phyloP scores from a whole-genome alignment of 1,139 yeast species.

The Pneumocystis sp. region DNA sequence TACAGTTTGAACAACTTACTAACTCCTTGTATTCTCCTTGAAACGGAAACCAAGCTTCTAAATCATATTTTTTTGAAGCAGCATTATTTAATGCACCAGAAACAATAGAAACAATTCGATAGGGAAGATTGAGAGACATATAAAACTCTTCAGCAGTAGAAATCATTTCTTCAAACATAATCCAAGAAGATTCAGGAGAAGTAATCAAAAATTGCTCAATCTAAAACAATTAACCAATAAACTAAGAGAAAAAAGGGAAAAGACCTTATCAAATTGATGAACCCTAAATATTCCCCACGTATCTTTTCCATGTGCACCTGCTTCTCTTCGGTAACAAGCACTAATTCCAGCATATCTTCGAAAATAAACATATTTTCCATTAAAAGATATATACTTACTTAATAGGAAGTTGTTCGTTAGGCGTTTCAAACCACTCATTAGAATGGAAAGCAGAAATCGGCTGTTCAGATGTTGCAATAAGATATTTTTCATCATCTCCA shows the following conservation, averaged over 20 bases:
- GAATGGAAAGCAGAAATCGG: conserved; percentile 98
- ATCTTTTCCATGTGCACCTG: conserved; percentile 98
- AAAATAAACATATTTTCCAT: not conserved
- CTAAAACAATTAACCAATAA: not conserved
- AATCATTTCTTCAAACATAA: conserved; percentile 91
- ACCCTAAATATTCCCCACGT: conserved; percentile 99
- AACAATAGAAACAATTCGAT: conserved; percentile 94
- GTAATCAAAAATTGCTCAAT: conserved; percentile 91
- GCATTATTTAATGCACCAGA: conserved; percentile 98
- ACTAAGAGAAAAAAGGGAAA: not conserved
- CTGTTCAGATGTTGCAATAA: conserved; percentile 97
- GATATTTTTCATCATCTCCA: conserved; percentile 93
- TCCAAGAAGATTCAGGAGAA: conserved; percentile 97
- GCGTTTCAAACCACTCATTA: conserved; percentile 96
- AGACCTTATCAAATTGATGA: conserved; percentile 77
- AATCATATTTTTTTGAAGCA: conserved; percentile 95
- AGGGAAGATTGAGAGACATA: conserved; percentile 80
- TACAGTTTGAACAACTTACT: conserved; percentile 97
- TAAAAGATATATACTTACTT: conserved; percentile 15
- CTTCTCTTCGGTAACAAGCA: conserved; percentile 98
- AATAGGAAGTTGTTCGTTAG: conserved; percentile 89
- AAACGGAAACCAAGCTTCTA: conserved; percentile 99
- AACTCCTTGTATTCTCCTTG: conserved; percentile 97
- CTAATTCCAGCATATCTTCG: conserved; percentile 87
- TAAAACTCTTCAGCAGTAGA: conserved; percentile 82